Conservation (phyloP, 2,329 filamentous ascomycete genomes). For the Cryphonectria parasitica region DNA sequence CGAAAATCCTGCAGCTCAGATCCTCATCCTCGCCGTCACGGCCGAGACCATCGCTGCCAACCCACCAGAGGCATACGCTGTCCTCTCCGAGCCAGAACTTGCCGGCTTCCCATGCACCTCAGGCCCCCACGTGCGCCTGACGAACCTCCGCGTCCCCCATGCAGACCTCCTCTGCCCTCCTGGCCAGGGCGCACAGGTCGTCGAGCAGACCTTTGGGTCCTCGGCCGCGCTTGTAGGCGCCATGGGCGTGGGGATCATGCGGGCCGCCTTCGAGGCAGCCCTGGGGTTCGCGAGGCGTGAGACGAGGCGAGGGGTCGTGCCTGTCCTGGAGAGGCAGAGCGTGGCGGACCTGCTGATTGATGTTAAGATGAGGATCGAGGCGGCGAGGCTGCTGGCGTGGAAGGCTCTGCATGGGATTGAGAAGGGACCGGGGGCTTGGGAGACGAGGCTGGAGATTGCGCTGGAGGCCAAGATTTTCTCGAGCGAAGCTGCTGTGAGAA, state of each 20-base stretch:
- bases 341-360: constrained; percentile 52
- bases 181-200: constrained; percentile 47
- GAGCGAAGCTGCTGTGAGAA: constrained; percentile 51
- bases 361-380: constrained; percentile 32
- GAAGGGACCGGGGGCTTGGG: constrained; percentile 43
- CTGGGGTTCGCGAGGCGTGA: constrained; percentile 53
- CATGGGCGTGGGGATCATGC: constrained; percentile 58
- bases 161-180: constrained; percentile 51
- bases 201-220: constrained; percentile 47
- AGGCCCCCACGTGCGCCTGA: constrained; percentile 54
- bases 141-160: constrained; percentile 50
- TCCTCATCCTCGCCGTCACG: constrained; percentile 56
- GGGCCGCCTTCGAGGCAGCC: constrained; percentile 55
- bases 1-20: constrained; percentile 28
- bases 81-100: constrained; percentile 50
- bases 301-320: constrained; percentile 47
- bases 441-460: constrained; percentile 47
- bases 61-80: constrained; percentile 45
- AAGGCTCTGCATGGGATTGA: constrained; percentile 50
- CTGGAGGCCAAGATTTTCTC: constrained; percentile 55
- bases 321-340: constrained; percentile 52
- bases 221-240: constrained; percentile 56
- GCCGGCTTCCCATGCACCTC: constrained; percentile 52
- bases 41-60: constrained; percentile 51
- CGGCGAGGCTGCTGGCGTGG: constrained; percentile 47